A percentile compares a stretch with the other conserved stretches of the same genome.
These are phyloP conservation scores for Trametes cingulata DNA, from an alignment of 768 basidiomycete genomes.

Conservation along the genomic window DNA sequence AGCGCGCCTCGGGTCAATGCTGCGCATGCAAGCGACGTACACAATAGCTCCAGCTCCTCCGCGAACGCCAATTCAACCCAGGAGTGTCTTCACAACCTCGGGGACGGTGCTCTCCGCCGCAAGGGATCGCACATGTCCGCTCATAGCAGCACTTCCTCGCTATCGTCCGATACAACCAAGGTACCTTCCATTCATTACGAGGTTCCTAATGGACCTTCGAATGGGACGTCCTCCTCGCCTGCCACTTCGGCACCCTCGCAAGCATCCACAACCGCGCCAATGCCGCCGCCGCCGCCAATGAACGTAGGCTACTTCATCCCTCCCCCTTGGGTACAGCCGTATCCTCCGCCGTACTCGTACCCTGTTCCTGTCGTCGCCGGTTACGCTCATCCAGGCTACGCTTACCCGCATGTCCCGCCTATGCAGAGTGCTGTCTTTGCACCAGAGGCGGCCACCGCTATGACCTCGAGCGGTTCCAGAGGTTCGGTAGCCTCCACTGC, in stretches of 20 bases:
- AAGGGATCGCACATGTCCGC: neutral
- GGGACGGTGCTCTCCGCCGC: neutral
- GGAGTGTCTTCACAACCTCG: neutral
- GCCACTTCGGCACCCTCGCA: slow-evolving; percentile 38
- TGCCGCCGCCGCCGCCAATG: slow-evolving; percentile 38
- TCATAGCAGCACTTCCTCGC: slow-evolving; percentile 1
- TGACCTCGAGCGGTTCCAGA: neutral
- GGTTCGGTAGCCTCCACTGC: neutral
- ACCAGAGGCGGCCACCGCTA: neutral
- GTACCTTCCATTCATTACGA: slow-evolving; percentile 26
- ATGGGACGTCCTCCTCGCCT: slow-evolving; percentile 39
- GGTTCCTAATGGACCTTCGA: slow-evolving; percentile 20
- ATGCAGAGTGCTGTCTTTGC: neutral
- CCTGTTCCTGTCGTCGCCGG: slow-evolving; percentile 51
- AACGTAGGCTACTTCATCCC: slow-evolving; percentile 41
- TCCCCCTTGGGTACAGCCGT: slow-evolving; percentile 55
- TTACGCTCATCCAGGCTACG: slow-evolving; percentile 35
- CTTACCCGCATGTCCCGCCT: neutral
- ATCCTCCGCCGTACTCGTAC: slow-evolving; percentile 51
- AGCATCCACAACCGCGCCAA: slow-evolving; percentile 31
- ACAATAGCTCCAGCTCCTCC: too few species aligned
- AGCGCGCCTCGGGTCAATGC: too few species aligned
- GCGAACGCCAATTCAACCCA: too few species aligned
- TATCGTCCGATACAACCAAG: slow-evolving; percentile 17
- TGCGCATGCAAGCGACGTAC: too few species aligned